These are phyloP conservation scores for Cadophora sp. DNA, from an alignment of 2,329 filamentous ascomycete genomes.

Conservation along the genomic window DNA sequence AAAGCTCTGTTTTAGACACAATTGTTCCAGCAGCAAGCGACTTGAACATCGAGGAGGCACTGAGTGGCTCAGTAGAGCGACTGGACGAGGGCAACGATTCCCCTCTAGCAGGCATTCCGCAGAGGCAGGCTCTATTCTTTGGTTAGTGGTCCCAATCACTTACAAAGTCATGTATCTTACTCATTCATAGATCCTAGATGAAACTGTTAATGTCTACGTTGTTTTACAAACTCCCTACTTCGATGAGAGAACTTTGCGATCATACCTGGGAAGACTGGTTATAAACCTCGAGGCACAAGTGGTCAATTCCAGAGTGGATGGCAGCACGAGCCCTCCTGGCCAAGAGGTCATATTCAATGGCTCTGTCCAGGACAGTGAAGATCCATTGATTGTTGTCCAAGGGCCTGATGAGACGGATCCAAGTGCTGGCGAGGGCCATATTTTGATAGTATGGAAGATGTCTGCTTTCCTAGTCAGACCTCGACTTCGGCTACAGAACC, in stretches of 20 bases:
- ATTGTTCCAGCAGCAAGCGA: conserved; percentile 64
- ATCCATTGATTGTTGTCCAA: conserved; percentile 56
- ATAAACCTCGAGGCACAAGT: conserved; percentile 73
- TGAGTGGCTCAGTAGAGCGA: conserved; percentile 52
- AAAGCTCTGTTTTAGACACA: conserved; percentile 65
- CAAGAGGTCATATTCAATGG: conserved; percentile 68
- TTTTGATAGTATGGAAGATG: conserved; percentile 66
- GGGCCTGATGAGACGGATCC: conserved; percentile 50
- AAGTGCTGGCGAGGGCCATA: conserved; percentile 47
- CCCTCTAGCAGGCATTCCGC: conserved; percentile 62
- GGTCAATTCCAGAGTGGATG: conserved; percentile 60
- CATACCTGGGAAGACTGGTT: conserved; percentile 66
- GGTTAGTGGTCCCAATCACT: conserved; percentile 58
- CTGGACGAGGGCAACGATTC: conserved; percentile 46
- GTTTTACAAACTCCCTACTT: conserved; percentile 69
- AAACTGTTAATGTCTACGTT: conserved; percentile 72
- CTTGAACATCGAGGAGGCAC: conserved; percentile 59
- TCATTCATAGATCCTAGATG: conserved; percentile 68
- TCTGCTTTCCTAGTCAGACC: conserved; percentile 64
- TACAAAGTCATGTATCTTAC: conserved; percentile 50
- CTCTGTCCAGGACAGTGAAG: conserved; percentile 55
- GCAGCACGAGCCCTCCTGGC: conserved; percentile 51
- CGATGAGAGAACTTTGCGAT: conserved; percentile 61
- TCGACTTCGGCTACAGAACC: conserved; percentile 69
- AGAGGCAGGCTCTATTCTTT: conserved; percentile 73